Conservation (phyloP, 1,284 basidiomycete species). For the Irpex sp. region DNA sequence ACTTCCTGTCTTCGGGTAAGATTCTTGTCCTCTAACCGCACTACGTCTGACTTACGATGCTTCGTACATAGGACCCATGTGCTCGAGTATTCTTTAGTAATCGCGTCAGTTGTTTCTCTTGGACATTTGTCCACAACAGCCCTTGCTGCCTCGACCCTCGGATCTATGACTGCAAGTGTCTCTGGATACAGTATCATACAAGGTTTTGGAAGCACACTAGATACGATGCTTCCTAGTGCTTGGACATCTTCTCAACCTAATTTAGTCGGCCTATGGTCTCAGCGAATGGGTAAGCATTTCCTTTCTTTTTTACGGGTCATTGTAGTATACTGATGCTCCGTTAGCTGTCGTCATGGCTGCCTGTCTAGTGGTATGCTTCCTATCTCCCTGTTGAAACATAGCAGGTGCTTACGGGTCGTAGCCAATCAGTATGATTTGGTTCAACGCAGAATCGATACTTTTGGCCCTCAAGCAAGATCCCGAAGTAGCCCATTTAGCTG, state of each 20-base stretch:
- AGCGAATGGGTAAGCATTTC: slow-evolving; percentile 75
- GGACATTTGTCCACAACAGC: slow-evolving; percentile 89
- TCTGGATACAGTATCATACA: slow-evolving; percentile 83
- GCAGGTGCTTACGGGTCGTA: slow-evolving; percentile 33
- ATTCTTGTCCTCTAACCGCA: slow-evolving; percentile 19
- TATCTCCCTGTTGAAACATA: slow-evolving; percentile 10
- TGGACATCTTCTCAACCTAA: slow-evolving; percentile 90
- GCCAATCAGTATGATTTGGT: slow-evolving; percentile 82
- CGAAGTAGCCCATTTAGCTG: slow-evolving; percentile 85
- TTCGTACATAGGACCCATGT: slow-evolving; percentile 67
- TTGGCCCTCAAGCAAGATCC: slow-evolving; percentile 88
- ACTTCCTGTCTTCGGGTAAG: slow-evolving; percentile 73
- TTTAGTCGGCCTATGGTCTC: slow-evolving; percentile 91
- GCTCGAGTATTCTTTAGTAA: slow-evolving; percentile 79
- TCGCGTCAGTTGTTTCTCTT: slow-evolving; percentile 84
- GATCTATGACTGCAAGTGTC: slow-evolving; percentile 89
- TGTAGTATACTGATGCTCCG: not conserved
- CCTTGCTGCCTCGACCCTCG: slow-evolving; percentile 87
- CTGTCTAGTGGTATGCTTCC: slow-evolving; percentile 60
- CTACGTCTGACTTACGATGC: not conserved
- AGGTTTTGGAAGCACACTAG: slow-evolving; percentile 85
- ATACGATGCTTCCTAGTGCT: slow-evolving; percentile 91
- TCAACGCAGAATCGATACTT: slow-evolving; percentile 85
- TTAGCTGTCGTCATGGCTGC: slow-evolving; percentile 75
- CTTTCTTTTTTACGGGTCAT: slow-evolving; percentile 10